Evolutionary conservation across 768 basidiomycete species (phyloP), one percentile per base, ranked within the genome.

Genomic region (Porpolomopsis calyptriformis): DNA sequence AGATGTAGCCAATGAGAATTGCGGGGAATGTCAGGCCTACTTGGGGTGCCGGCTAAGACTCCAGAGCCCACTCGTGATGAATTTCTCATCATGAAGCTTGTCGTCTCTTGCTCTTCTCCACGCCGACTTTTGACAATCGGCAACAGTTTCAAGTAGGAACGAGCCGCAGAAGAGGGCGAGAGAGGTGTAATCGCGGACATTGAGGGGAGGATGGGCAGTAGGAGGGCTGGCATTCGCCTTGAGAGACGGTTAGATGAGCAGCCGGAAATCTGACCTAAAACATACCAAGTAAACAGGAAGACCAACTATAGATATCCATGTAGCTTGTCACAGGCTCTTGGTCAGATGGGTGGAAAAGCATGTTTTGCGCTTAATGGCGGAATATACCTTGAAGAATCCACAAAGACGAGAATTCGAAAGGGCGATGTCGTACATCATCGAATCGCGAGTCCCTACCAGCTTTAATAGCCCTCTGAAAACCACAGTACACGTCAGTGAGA

Each of bases 1-100:
- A n/a, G n/a, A n/a, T n/a, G n/a, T n/a, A n/a, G n/a, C n/a, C n/a
- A n/a, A n/a, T n/a, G n/a, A n/a, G n/a, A n/a, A n/a, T n/a, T n/a
- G n/a, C n/a, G n/a, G n/a, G n/a, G n/a, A n/a, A n/a, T n/a, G n/a
- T n/a, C n/a, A 38, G 36, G 57, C 69, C 31, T 57, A 85, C 84
- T 86, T 87, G 18, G 85, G 85, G 53, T 86, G 85, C 20, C 85
- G 63, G 52, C 75, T 78, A 37, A 75, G 57, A 18, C 70, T 64
- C 83, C 84, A 90, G 14, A 85, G 60, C 1, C 85, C 85, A 23
- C 64, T 66, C 6, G 72, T 72, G 47, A 86, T 80, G 56, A 87
- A 85, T 53, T 74, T 70, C 51, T 86, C 78, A 38, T 82, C 71
- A 55, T 87, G 84, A 49, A 77, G 61, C 58, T 82, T 81, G 14